A percentile compares a stretch with the other conserved stretches of the same genome.
Conservation (phyloP, 306 rosid genomes). For the Herpetospermum pedunculosum region DNA sequence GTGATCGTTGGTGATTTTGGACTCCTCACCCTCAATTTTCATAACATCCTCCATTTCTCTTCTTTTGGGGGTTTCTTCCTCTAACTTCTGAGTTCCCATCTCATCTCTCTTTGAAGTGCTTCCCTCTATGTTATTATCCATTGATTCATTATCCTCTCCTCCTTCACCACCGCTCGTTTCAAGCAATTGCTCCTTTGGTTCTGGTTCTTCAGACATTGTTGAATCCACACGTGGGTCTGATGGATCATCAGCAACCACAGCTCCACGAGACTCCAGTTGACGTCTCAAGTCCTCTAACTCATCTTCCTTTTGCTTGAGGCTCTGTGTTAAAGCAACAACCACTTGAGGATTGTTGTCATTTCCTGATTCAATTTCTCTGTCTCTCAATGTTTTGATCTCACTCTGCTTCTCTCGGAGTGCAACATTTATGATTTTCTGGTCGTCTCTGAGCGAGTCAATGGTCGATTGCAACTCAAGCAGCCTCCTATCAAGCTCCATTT, state of each 20-base stretch:
- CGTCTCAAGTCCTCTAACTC: slow-evolving; percentile 46
- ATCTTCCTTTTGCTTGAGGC: slow-evolving; percentile 52
- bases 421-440: slow-evolving; percentile 46
- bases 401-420: slow-evolving; percentile 53
- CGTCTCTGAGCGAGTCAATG: slow-evolving; percentile 56
- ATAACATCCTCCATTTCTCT: neutral
- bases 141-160: slow-evolving; percentile 4
- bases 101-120: slow-evolving; percentile 8
- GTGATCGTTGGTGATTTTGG: neutral
- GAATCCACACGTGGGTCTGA: slow-evolving; percentile 14
- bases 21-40: neutral
- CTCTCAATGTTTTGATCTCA: slow-evolving; percentile 38
- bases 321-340: slow-evolving; percentile 24
- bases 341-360: slow-evolving; percentile 19
- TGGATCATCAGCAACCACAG: slow-evolving; percentile 19
- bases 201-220: slow-evolving; percentile 18
- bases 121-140: slow-evolving; percentile 17
- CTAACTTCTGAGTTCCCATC: slow-evolving; percentile 7
- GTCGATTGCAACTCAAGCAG: slow-evolving; percentile 56
- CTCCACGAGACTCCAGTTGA: slow-evolving; percentile 21
- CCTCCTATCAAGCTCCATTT: slow-evolving; percentile 65
- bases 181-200: slow-evolving; percentile 1
- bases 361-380: slow-evolving; percentile 9
- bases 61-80: neutral
- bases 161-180: slow-evolving; percentile 1